These are phyloP conservation scores for Hymenoscyphus fructigenus DNA, from an alignment of 2,329 filamentous ascomycete species.

Conservation along the genomic window DNA sequence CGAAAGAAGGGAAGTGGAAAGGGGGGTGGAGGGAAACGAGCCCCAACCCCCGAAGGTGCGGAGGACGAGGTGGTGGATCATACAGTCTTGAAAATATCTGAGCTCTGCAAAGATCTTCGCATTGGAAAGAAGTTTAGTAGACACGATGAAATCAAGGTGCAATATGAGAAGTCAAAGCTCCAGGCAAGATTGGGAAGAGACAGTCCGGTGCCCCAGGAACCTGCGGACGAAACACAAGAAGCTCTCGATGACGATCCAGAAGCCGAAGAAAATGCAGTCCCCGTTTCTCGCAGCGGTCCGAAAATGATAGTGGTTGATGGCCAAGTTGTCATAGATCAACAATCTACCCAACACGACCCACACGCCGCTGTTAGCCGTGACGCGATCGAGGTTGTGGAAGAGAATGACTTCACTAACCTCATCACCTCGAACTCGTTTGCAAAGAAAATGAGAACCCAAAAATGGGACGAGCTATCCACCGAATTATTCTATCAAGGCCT, in stretches of 20 bases:
- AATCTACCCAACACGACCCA: conserved; percentile 65
- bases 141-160: conserved; percentile 69
- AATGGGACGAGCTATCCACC: conserved; percentile 71
- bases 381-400: conserved; percentile 49
- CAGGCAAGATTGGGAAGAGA: conserved; percentile 32
- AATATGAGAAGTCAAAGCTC: conserved; percentile 52
- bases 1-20: conserved; percentile 37
- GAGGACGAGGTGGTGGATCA: conserved; percentile 64
- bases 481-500: conserved; percentile 75
- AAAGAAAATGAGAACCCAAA: conserved; percentile 58
- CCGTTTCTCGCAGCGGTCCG: conserved; percentile 15
- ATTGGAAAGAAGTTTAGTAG: conserved; percentile 75
- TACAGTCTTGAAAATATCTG: conserved; percentile 67
- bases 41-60: conserved; percentile 59
- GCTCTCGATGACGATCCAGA: conserved; percentile 33
- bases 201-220: conserved; percentile 25
- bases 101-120: conserved; percentile 66
- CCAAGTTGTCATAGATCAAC: conserved; percentile 69
- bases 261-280: conserved; percentile 7
- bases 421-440: conserved; percentile 69
- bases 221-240: conserved; percentile 20
- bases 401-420: conserved; percentile 74
- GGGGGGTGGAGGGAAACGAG: conserved; percentile 32
- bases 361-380: conserved; percentile 58
- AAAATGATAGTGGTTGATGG: conserved; percentile 45